Evolutionary conservation across 352 stramenopile genomes (phyloP).

Genomic region (Phytophthora constricta): DNA sequence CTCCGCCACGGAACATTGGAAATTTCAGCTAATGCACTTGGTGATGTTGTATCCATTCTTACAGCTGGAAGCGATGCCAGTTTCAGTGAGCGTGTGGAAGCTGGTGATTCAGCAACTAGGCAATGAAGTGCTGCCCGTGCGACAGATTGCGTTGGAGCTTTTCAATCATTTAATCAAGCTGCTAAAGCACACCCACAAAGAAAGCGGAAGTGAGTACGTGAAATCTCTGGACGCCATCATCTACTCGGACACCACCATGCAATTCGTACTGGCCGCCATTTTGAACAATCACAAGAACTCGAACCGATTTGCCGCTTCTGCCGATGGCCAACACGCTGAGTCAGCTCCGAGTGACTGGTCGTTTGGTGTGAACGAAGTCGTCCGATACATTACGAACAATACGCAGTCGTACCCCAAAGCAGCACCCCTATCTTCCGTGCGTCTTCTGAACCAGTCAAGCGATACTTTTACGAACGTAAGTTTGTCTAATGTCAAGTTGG

Average conservation of each 20-base stretch:
- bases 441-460: conserved; percentile 57
- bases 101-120: conserved; percentile 57
- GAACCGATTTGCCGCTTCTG: conserved; percentile 65
- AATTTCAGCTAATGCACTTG: conserved; percentile 79
- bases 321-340: conserved; percentile 72
- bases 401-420: conserved; percentile 56
- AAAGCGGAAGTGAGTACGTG: neutral
- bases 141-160: conserved; percentile 59
- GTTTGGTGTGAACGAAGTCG: conserved; percentile 71
- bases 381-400: conserved; percentile 57
- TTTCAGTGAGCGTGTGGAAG: conserved; percentile 55
- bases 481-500: conserved; percentile 47
- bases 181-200: conserved; percentile 33
- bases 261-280: conserved; percentile 48
- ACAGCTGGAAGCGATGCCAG: conserved; percentile 46
- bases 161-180: conserved; percentile 62
- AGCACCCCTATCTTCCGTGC: conserved; percentile 57
- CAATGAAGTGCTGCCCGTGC: conserved; percentile 72
- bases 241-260: conserved; percentile 54
- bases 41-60: conserved; percentile 72
- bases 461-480: conserved; percentile 45
- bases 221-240: conserved; percentile 41
- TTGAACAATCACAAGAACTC: conserved; percentile 72
- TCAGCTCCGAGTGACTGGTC: conserved; percentile 78
- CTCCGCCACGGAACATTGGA: conserved; percentile 62